Evolutionary conservation across 2,329 filamentous ascomycete species (phyloP).

Genomic region (Ophiostoma populinum): DNA sequence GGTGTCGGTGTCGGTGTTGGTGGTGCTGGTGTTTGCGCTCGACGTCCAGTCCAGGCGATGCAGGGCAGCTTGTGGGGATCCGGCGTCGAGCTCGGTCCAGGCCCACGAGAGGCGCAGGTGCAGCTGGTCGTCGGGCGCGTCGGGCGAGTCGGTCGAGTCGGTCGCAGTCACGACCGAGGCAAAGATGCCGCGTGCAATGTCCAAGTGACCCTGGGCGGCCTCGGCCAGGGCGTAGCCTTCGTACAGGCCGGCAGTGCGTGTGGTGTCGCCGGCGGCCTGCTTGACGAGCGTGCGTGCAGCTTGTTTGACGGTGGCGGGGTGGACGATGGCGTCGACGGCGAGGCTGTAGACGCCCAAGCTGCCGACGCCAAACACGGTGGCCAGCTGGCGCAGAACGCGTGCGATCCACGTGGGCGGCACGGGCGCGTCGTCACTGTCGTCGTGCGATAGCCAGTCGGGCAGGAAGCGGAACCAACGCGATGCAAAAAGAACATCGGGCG

Average conservation of each 20-base stretch:
- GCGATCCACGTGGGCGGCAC: constrained; percentile 29
- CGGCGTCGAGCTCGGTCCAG: constrained; percentile 43
- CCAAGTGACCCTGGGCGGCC: constrained; percentile 34
- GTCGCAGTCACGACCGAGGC: constrained; percentile 30
- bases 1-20: constrained; percentile 8
- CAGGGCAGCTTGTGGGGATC: constrained; percentile 19
- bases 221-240: constrained; percentile 66
- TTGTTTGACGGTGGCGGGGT: constrained; percentile 43
- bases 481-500: constrained; percentile 23
- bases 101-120: constrained; percentile 43
- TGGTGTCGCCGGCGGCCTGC: constrained; percentile 41
- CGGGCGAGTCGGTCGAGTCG: constrained; percentile 13
- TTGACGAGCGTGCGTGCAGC: constrained; percentile 60
- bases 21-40: constrained; percentile 15
- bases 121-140: constrained; percentile 7
- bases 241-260: too few species aligned
- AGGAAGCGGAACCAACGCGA: constrained; percentile 9
- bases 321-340: constrained; percentile 43
- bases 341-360: constrained; percentile 51
- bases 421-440: constrained; percentile 5
- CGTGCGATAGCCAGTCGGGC: constrained; percentile 7
- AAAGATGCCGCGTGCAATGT: constrained; percentile 47
- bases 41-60: constrained; percentile 22
- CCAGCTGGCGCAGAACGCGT: constrained; percentile 39
- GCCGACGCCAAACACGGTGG: constrained; percentile 26